Evolutionary conservation across 192 early-diverging fungal genomes (phyloP).

Genomic region (Oehlia diaphana): DNA sequence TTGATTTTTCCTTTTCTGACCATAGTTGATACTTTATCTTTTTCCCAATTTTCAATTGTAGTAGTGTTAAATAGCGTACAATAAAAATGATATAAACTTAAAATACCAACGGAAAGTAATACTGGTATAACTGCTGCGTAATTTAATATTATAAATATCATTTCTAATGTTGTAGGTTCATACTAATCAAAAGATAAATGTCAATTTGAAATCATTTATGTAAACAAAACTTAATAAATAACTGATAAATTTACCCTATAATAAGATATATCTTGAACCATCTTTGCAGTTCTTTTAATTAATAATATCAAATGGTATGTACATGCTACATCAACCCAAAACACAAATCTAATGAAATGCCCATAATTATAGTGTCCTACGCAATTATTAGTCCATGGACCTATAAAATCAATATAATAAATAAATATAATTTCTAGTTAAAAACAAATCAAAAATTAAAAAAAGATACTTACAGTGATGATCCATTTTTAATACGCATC

Average conservation of each 20-base stretch:
- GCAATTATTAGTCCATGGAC: constrained; percentile 89
- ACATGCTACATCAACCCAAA: constrained; percentile 62
- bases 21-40: constrained; percentile 64
- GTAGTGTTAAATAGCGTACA: constrained; percentile 71
- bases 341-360: constrained; percentile 81
- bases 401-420: background rate
- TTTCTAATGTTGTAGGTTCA: constrained; percentile 60
- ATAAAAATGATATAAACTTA: constrained; percentile 72
- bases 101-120: constrained; percentile 65
- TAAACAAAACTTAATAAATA: background rate
- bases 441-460: background rate
- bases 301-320: constrained; percentile 57
- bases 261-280: constrained; percentile 37
- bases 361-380: constrained; percentile 73
- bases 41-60: constrained; percentile 85
- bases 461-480: constrained; percentile 62
- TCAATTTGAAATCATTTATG: background rate
- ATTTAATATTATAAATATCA: constrained; percentile 75
- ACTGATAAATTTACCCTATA: constrained; percentile 23
- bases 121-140: constrained; percentile 69
- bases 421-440: background rate
- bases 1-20: constrained; percentile 60
- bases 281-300: constrained; percentile 49
- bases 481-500: constrained; percentile 83
- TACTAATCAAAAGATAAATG: constrained; percentile 2